phyloP scores from a whole-genome alignment of 2,329 filamentous ascomycete genomes.

The Knufia fluminis region DNA sequence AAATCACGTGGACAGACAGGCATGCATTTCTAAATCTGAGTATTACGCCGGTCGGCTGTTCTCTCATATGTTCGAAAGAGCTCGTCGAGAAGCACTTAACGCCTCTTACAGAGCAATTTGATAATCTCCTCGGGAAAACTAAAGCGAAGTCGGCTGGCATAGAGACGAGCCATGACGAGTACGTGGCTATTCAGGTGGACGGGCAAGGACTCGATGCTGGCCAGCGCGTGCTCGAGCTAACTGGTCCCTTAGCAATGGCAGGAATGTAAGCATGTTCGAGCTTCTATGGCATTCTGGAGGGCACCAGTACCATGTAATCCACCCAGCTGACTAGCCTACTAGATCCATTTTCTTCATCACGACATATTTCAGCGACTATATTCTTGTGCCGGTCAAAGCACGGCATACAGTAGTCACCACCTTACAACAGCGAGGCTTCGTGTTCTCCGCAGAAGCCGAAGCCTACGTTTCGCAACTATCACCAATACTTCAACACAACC shows the following conservation, averaged over 20 bases:
- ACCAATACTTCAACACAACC: slow-evolving; percentile 25
- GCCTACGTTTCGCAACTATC: slow-evolving; percentile 52
- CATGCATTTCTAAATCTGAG: slow-evolving; percentile 90
- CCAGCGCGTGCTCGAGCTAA: slow-evolving; percentile 82
- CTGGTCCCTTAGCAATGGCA: slow-evolving; percentile 79
- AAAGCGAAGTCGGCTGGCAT: slow-evolving; percentile 37
- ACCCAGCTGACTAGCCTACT: slow-evolving; percentile 16
- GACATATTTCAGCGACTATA: slow-evolving; percentile 96
- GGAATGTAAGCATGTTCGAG: slow-evolving; percentile 54
- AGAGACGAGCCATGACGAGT: slow-evolving; percentile 71
- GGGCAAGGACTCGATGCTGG: slow-evolving; percentile 85
- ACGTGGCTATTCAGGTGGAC: slow-evolving; percentile 80
- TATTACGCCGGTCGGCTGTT: slow-evolving; percentile 85
- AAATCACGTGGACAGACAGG: slow-evolving; percentile 37
- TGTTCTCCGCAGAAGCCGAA: slow-evolving; percentile 62
- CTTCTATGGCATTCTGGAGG: neutral
- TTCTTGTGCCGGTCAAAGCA: slow-evolving; percentile 72
- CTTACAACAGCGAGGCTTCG: slow-evolving; percentile 70
- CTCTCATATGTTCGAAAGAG: slow-evolving; percentile 72
- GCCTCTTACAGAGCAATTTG: slow-evolving; percentile 58
- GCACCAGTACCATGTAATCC: neutral
- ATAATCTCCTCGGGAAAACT: slow-evolving; percentile 31
- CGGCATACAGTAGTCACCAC: slow-evolving; percentile 66
- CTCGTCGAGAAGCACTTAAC: slow-evolving; percentile 67
- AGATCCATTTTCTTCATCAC: slow-evolving; percentile 96